These are phyloP conservation scores for Phoma sp. DNA, from an alignment of 2,329 filamentous ascomycete genomes.

Conservation along the genomic window DNA sequence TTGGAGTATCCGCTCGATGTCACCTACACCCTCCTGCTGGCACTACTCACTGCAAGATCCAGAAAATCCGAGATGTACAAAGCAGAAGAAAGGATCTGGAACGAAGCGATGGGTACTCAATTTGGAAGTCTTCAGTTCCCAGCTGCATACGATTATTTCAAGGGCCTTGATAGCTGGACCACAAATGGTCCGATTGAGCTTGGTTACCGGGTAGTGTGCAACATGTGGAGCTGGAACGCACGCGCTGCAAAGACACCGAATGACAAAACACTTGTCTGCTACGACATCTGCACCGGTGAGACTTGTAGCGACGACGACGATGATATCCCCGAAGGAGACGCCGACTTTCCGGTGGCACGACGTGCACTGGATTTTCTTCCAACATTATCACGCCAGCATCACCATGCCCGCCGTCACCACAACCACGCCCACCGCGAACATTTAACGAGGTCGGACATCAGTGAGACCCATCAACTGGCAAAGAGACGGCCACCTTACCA, in stretches of 20 bases:
- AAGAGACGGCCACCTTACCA: too few relatives aligned
- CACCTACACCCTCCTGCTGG: neutral
- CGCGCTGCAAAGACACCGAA: neutral
- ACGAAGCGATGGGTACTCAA: constrained; percentile 1
- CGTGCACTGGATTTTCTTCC: neutral
- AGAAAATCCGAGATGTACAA: neutral
- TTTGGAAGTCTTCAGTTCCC: constrained; percentile 5
- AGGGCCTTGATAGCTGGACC: neutral
- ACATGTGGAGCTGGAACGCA: neutral
- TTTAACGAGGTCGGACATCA: too few relatives aligned
- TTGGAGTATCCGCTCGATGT: constrained; percentile 4
- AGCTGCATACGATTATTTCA: neutral
- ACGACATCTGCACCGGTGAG: neutral
- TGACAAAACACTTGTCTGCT: constrained; percentile 4
- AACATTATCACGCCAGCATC: neutral
- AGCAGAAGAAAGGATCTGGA: constrained; percentile 2
- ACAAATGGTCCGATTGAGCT: constrained; percentile 1
- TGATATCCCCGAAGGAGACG: neutral
- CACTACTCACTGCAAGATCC: neutral
- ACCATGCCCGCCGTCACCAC: neutral
- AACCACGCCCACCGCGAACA: neutral
- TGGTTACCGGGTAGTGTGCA: neutral
- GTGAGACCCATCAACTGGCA: too few relatives aligned
- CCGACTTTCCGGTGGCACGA: neutral
- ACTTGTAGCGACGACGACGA: neutral